Conservation (phyloP, 2,329 filamentous ascomycete genomes). For the Fusarium stilboides region DNA sequence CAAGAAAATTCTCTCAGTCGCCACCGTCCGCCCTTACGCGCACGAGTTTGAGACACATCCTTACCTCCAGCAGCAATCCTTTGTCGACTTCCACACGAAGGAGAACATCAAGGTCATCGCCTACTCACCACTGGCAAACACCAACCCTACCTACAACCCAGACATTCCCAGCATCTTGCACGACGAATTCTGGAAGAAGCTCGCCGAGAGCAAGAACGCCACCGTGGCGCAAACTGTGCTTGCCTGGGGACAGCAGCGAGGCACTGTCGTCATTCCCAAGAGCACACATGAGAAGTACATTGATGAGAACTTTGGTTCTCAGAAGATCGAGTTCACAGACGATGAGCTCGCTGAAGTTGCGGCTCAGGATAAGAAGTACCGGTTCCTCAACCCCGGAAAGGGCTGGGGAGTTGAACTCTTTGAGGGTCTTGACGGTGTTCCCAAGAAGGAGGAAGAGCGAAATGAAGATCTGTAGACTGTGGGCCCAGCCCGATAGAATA, state of each 20-base stretch:
- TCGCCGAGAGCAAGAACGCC: constrained; percentile 41
- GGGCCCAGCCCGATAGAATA: background rate
- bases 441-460: constrained; percentile 27
- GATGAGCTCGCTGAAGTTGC: constrained; percentile 55
- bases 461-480: constrained; percentile 33
- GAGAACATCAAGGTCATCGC: constrained; percentile 50
- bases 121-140: constrained; percentile 45
- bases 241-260: constrained; percentile 44
- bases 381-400: constrained; percentile 57
- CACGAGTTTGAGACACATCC: constrained; percentile 69
- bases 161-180: constrained; percentile 36
- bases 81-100: constrained; percentile 48
- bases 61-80: constrained; percentile 62
- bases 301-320: constrained; percentile 40
- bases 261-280: constrained; percentile 43
- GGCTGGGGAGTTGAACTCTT: constrained; percentile 59
- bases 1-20: constrained; percentile 58
- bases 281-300: constrained; percentile 41
- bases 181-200: constrained; percentile 39
- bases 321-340: constrained; percentile 28
- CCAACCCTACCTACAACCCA: constrained; percentile 43
- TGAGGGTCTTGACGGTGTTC: constrained; percentile 57
- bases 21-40: constrained; percentile 50
- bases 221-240: constrained; percentile 43
- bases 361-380: constrained; percentile 49